Conservation (phyloP, 78 protist species). For the Dictyostelium capitatum region DNA sequence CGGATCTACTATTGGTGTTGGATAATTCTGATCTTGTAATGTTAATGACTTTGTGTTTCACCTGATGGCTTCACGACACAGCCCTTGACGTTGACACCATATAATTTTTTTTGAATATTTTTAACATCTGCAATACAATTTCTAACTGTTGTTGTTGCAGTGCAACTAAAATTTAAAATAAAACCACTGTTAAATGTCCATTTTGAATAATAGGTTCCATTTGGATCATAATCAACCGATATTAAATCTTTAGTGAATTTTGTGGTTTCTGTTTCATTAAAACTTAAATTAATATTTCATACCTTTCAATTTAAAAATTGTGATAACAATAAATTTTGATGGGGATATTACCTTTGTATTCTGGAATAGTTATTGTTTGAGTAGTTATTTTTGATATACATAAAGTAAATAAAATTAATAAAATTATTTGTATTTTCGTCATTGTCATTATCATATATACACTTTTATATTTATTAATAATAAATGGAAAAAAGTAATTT, state of each 20-base stretch:
- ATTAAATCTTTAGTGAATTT: background rate
- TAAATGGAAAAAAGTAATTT: no score
- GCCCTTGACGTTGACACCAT: background rate
- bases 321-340: no score
- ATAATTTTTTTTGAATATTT: background rate
- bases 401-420: no score
- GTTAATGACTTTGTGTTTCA: background rate
- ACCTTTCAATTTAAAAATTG: no score
- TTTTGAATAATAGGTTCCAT: background rate
- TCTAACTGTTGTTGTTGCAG: background rate
- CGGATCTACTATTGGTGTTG: background rate
- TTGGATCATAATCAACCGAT: background rate
- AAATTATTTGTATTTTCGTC: no score
- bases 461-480: no score
- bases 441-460: no score
- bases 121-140: background rate
- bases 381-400: no score
- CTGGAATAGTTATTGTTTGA: no score
- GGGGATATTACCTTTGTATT: no score
- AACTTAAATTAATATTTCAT: no score
- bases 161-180: background rate
- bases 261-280: no score
- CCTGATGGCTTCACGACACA: background rate
- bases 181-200: background rate
- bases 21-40: background rate